Conservation (phyloP, 768 basidiomycete species). For the Suillus luteus region DNA sequence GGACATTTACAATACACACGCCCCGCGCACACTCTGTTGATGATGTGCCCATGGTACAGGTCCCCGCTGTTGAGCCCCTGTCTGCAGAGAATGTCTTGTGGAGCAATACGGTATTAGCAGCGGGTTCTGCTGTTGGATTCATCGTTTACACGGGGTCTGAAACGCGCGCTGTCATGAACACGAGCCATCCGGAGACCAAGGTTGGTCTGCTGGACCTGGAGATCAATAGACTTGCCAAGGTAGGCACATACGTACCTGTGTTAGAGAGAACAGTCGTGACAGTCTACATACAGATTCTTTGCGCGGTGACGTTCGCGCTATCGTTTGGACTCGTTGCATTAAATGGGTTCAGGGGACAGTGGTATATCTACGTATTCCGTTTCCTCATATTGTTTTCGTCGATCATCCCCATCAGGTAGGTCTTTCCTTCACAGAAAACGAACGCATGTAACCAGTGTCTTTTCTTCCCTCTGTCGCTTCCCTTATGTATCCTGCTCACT, state of each 20-base stretch:
- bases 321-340: conserved; percentile 91
- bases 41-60: conserved; percentile 42
- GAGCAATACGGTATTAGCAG: conserved; percentile 97
- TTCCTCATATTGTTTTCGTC: conserved; percentile 98
- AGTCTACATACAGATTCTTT: conserved; percentile 68
- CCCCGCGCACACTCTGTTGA: conserved; percentile 23
- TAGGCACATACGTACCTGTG: conserved; percentile 30
- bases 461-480: conserved; percentile 8
- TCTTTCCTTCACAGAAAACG: conserved; percentile 9
- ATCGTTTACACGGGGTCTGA: conserved; percentile 94
- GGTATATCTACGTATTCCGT: conserved; percentile 96
- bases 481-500: not conserved
- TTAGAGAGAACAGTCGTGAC: not conserved
- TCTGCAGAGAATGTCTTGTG: conserved; percentile 95
- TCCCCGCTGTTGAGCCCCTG: conserved; percentile 73
- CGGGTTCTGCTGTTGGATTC: conserved; percentile 90
- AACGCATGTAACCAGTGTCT: not conserved
- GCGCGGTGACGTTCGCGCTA: conserved; percentile 89
- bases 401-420: conserved; percentile 97
- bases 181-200: conserved; percentile 95
- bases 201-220: conserved; percentile 90
- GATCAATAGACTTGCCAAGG: conserved; percentile 95
- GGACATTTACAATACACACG: conserved; percentile 80
- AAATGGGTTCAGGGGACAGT: conserved; percentile 93
- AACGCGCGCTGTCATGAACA: conserved; percentile 98